Conservation (phyloP, 495 filamentous ascomycete species). For the Glarea lozoyensis region DNA sequence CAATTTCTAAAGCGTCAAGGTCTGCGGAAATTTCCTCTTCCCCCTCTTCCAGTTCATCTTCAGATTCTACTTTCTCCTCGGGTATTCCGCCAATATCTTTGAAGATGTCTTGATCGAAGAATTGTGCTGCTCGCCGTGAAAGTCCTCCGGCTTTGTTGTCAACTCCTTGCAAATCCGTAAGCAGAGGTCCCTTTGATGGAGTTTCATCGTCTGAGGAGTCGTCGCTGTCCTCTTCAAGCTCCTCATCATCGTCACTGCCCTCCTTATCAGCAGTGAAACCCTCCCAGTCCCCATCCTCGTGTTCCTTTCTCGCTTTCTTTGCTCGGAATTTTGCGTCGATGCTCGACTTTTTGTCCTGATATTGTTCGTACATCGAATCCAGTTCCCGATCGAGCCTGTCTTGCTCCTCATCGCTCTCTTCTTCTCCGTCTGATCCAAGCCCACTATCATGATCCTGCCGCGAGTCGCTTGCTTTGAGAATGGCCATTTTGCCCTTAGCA, state of each 20-base stretch:
- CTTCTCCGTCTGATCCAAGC: constrained; percentile 45
- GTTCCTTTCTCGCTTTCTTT: constrained; percentile 76
- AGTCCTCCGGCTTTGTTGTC: constrained; percentile 43
- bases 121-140: constrained; percentile 73
- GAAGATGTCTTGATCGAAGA: constrained; percentile 96
- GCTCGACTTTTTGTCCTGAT: constrained; percentile 69
- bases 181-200: constrained; percentile 28
- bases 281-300: constrained; percentile 82
- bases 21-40: constrained; percentile 41
- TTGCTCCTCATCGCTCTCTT: constrained; percentile 65
- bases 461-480: constrained; percentile 41
- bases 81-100: constrained; percentile 59
- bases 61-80: constrained; percentile 29
- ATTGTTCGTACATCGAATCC: constrained; percentile 77
- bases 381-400: constrained; percentile 76
- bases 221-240: constrained; percentile 47
- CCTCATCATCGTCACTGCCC: constrained; percentile 44
- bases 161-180: constrained; percentile 42
- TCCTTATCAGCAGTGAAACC: constrained; percentile 70
- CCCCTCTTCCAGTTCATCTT: constrained; percentile 36
- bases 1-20: constrained; percentile 14
- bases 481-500: constrained; percentile 66
- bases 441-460: constrained; percentile 53
- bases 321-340: constrained; percentile 78
- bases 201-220: constrained; percentile 42